Percentiles rank a stretch among this genome's conserved stretches.
Evolutionary conservation across 2,329 filamentous ascomycete species (phyloP).

Genomic region (Paracoccidioides lutzii): DNA sequence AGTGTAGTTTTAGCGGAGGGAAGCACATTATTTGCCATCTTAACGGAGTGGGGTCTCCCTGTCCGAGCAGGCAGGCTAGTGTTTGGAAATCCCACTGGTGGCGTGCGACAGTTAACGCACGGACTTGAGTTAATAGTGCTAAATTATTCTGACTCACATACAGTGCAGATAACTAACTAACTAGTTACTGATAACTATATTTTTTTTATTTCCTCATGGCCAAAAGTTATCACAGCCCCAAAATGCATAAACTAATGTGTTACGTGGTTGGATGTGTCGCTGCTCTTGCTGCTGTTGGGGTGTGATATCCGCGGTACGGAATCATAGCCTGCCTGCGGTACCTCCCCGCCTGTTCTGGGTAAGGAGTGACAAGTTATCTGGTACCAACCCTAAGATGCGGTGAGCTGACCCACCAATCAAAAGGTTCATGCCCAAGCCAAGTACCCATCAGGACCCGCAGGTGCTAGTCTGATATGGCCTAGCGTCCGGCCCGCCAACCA

Average conservation of each 20-base stretch:
- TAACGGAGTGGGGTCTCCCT: too few species aligned
- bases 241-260: too few species aligned
- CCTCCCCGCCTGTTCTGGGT: background rate
- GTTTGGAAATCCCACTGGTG: background rate
- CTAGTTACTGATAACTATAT: too few species aligned
- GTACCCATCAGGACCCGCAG: background rate
- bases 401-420: conserved; percentile 4
- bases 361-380: background rate
- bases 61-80: background rate
- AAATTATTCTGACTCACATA: background rate
- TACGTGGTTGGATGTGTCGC: background rate
- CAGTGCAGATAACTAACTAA: background rate
- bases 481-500: background rate
- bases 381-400: conserved; percentile 4
- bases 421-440: background rate
- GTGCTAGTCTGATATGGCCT: background rate
- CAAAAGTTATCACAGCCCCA: too few species aligned
- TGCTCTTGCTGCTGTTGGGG: background rate
- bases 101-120: too few species aligned
- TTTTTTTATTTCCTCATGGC: too few species aligned
- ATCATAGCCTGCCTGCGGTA: background rate
- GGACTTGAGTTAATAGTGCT: background rate
- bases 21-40: background rate
- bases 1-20: background rate
- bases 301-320: background rate